Conservation (phyloP, 2,329 filamentous ascomycete species). For the Ophiostoma fasciatum region DNA sequence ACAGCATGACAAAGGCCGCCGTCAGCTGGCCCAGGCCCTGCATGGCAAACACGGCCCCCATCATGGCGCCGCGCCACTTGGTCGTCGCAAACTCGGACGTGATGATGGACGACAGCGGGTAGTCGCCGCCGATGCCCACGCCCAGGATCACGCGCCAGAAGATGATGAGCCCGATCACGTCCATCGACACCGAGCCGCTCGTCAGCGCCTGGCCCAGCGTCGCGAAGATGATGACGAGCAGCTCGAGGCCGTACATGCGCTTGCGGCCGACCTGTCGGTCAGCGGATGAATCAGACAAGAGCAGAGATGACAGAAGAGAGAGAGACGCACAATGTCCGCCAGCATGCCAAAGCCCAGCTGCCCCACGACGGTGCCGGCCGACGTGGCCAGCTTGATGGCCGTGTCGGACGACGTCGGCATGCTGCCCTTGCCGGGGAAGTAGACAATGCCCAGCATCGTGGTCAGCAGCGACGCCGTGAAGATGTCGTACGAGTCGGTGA, state of each 20-base stretch:
- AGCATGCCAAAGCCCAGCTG: conserved; percentile 68
- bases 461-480: conserved; percentile 63
- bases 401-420: conserved; percentile 58
- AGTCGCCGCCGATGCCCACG: conserved; percentile 61
- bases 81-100: conserved; percentile 80
- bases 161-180: conserved; percentile 52
- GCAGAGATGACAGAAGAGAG: neutral
- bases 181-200: conserved; percentile 45
- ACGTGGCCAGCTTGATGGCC: conserved; percentile 75
- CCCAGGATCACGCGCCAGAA: conserved; percentile 73
- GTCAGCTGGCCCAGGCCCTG: conserved; percentile 70
- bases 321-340: conserved; percentile 37
- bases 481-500: conserved; percentile 68
- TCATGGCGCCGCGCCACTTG: conserved; percentile 76
- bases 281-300: neutral
- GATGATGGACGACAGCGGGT: conserved; percentile 69
- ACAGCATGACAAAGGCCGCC: conserved; percentile 61
- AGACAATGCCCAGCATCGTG: conserved; percentile 66
- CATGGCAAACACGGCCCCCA: conserved; percentile 77
- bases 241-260: conserved; percentile 55
- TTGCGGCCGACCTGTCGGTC: conserved; percentile 25
- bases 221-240: conserved; percentile 67
- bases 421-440: conserved; percentile 42
- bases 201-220: conserved; percentile 58
- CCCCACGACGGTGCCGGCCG: conserved; percentile 68